Conservation (phyloP, 345 rosid genomes). For the Eucalyptus erythrocorys region DNA sequence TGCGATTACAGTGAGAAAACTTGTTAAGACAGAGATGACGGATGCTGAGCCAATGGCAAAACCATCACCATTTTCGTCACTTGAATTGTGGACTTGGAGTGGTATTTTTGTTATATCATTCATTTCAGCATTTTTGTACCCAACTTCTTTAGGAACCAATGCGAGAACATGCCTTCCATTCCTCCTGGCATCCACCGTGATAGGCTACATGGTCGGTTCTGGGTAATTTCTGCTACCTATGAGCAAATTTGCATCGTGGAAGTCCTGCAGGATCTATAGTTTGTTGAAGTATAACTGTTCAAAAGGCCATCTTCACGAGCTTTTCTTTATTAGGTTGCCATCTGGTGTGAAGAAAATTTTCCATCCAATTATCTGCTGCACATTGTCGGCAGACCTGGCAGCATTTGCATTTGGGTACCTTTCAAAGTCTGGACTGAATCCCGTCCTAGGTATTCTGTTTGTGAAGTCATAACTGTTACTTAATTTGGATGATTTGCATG, state of each 20-base stretch:
- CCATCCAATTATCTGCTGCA: slow-evolving; percentile 85
- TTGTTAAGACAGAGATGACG: slow-evolving; percentile 71
- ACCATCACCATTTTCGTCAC: slow-evolving; percentile 63
- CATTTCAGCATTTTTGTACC: slow-evolving; percentile 48
- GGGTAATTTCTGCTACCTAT: slow-evolving; percentile 28
- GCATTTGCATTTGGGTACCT: slow-evolving; percentile 77
- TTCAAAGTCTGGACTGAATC: slow-evolving; percentile 70
- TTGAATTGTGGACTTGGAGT: slow-evolving; percentile 74
- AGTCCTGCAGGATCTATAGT: background rate
- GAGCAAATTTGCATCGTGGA: background rate
- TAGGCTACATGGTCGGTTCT: slow-evolving; percentile 82
- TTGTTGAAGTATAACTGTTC: background rate
- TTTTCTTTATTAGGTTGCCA: slow-evolving; percentile 49
- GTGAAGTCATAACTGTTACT: background rate
- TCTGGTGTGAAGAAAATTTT: slow-evolving; percentile 56
- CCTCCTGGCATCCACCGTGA: slow-evolving; percentile 79
- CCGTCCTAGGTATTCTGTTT: slow-evolving; percentile 58
- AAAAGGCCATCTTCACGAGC: background rate
- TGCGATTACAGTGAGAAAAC: slow-evolving; percentile 76
- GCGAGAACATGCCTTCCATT: slow-evolving; percentile 90
- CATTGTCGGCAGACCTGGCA: slow-evolving; percentile 73
- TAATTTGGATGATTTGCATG: background rate
- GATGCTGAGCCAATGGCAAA: slow-evolving; percentile 94
- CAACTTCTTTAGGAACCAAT: slow-evolving; percentile 57
- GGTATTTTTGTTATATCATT: slow-evolving; percentile 70